These are phyloP conservation scores for Vitis hybrid DNA, from an alignment of 177 flowering plant genomes.

Conservation along the genomic window DNA sequence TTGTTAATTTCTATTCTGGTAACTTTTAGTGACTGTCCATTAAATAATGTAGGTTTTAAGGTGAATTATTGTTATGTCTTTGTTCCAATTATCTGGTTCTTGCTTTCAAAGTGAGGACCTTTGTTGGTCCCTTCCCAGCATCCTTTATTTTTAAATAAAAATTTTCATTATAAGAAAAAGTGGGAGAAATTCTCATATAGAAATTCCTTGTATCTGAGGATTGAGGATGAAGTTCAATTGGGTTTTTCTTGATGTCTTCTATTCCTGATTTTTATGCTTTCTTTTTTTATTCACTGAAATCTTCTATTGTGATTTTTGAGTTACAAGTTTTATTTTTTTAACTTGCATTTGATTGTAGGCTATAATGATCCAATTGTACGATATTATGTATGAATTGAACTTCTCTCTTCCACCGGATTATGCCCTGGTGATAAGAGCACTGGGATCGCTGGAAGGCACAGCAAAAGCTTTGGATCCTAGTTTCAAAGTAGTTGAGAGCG, in stretches of 20 bases:
- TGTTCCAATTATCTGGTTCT: too few species aligned
- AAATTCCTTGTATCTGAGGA: background rate
- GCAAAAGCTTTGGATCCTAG: conserved; percentile 92
- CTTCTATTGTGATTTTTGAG: background rate
- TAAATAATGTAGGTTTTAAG: too few species aligned
- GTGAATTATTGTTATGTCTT: too few species aligned
- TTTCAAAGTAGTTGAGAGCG: conserved; percentile 89
- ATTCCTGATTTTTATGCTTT: background rate
- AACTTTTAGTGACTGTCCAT: too few species aligned
- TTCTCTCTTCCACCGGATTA: conserved; percentile 97
- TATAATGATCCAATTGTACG: conserved; percentile 82
- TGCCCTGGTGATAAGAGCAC: conserved; percentile 88
- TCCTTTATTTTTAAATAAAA: too few species aligned
- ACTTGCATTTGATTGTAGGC: conserved; percentile 46
- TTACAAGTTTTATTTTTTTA: background rate
- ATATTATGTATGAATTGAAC: conserved; percentile 89
- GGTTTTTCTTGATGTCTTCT: background rate
- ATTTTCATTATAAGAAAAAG: too few species aligned
- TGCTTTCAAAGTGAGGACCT: too few species aligned
- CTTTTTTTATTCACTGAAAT: background rate
- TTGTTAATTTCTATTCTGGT: too few species aligned
- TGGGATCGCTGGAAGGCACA: conserved; percentile 97
- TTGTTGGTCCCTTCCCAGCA: too few species aligned
- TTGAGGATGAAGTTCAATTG: background rate
- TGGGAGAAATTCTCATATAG: too few species aligned